Evolutionary conservation across 495 filamentous ascomycete species (phyloP).

Genomic region (Chaetomium fimeti): DNA sequence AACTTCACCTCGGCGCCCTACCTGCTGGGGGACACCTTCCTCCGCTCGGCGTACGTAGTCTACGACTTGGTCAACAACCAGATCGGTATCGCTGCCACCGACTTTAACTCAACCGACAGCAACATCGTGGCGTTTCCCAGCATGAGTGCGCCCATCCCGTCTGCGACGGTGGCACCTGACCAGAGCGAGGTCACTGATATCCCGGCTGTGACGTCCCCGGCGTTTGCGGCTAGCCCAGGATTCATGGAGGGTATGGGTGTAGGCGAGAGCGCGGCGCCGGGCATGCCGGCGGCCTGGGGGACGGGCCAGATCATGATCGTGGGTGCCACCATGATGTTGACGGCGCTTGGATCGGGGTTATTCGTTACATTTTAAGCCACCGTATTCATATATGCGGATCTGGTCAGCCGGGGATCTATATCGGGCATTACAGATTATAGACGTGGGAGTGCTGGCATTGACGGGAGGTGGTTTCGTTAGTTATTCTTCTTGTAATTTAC

Average conservation of each 20-base stretch:
- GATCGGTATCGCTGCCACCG: constrained; percentile 79
- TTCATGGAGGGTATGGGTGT: constrained; percentile 31
- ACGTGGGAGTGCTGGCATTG: background rate
- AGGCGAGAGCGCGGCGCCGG: constrained; percentile 35
- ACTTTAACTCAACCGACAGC: constrained; percentile 72
- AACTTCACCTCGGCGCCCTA: constrained; percentile 59
- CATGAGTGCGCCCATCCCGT: constrained; percentile 50
- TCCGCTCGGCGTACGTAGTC: constrained; percentile 90
- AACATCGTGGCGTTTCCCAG: constrained; percentile 55
- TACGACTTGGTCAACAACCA: constrained; percentile 90
- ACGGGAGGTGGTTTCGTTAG: background rate
- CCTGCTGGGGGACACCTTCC: constrained; percentile 92
- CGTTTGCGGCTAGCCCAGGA: constrained; percentile 42
- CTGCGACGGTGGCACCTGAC: constrained; percentile 46
- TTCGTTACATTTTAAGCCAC: constrained; percentile 12
- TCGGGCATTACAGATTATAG: background rate
- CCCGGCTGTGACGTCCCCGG: constrained; percentile 34
- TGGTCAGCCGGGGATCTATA: background rate
- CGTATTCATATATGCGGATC: constrained; percentile 3
- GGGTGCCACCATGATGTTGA: constrained; percentile 38
- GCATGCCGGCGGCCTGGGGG: constrained; percentile 36
- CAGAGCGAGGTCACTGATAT: constrained; percentile 38
- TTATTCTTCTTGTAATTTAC: background rate
- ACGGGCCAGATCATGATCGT: constrained; percentile 37
- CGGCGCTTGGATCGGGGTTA: constrained; percentile 46